These are phyloP conservation scores for Papilionanthe hybrid DNA, from an alignment of 116 monocot species.

Conservation along the genomic window DNA sequence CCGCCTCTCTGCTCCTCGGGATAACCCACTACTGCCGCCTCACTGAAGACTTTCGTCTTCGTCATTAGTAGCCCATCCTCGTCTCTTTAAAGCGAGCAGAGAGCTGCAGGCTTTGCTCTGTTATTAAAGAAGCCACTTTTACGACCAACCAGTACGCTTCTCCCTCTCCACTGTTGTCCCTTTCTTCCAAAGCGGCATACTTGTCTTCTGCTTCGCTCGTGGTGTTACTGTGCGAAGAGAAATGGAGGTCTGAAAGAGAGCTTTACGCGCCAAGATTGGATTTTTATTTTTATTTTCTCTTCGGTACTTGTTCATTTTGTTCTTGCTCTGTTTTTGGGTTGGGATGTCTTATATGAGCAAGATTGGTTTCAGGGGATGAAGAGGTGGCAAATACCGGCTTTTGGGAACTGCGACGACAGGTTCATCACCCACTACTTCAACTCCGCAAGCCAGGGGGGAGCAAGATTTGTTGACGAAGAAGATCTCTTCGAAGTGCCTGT, in stretches of 20 bases:
- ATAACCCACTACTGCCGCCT: background rate
- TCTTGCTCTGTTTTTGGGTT: background rate
- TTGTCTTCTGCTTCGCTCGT: background rate
- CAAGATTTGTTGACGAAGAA: slow-evolving; percentile 3
- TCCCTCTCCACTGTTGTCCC: background rate
- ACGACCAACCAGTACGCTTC: background rate
- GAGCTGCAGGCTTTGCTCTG: background rate
- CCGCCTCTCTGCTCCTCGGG: too few relatives aligned
- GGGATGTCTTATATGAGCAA: background rate
- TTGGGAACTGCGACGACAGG: slow-evolving; percentile 29
- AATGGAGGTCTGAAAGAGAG: background rate
- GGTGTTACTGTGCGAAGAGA: background rate
- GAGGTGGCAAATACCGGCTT: slow-evolving; percentile 27
- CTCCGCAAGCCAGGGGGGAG: slow-evolving; percentile 29
- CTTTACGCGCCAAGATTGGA: background rate
- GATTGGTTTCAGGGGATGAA: slow-evolving; percentile 9
- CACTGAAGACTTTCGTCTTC: background rate
- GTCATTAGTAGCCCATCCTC: background rate
- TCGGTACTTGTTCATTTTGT: background rate
- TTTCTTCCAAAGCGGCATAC: background rate
- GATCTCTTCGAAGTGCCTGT: slow-evolving; percentile 16
- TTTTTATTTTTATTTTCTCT: background rate
- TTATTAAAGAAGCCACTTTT: background rate
- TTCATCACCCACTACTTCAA: slow-evolving; percentile 39
- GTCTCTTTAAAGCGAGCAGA: background rate